phyloP scores from a whole-genome alignment of 805 yeast species.

The Wickerhamomyces bisporus region DNA sequence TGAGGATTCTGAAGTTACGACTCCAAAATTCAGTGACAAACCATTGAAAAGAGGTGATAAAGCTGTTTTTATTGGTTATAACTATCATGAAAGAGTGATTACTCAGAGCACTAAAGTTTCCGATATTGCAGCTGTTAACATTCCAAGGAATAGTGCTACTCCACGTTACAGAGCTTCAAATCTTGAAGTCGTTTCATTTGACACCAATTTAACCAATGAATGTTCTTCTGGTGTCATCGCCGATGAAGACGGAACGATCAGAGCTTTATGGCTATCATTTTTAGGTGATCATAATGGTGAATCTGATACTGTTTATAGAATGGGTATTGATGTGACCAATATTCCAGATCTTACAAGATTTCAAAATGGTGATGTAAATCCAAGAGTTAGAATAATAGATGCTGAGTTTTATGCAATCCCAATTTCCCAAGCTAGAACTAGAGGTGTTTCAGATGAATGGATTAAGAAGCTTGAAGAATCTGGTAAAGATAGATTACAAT shows the following conservation, averaged over 20 bases:
- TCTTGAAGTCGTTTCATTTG: constrained; percentile 70
- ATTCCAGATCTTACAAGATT: constrained; percentile 53
- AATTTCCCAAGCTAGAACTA: constrained; percentile 68
- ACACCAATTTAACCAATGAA: constrained; percentile 64
- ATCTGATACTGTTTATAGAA: constrained; percentile 58
- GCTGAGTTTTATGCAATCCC: constrained; percentile 70
- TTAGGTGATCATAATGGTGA: constrained; percentile 68
- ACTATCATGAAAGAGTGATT: constrained; percentile 61
- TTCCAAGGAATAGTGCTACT: constrained; percentile 60
- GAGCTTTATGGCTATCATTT: constrained; percentile 83
- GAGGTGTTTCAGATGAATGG: constrained; percentile 89
- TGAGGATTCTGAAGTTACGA: constrained; percentile 53
- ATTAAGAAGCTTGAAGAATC: constrained; percentile 59
- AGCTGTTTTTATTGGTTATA: constrained; percentile 76
- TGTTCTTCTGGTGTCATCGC: constrained; percentile 78
- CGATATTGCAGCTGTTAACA: constrained; percentile 66
- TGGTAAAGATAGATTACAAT: constrained; percentile 62
- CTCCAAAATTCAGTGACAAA: constrained; percentile 55
- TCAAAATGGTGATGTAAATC: constrained; percentile 42
- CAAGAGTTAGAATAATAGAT: constrained; percentile 66
- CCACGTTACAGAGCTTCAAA: constrained; percentile 88
- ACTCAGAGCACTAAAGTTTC: constrained; percentile 73
- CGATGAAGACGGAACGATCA: constrained; percentile 69
- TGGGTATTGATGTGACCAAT: constrained; percentile 75
- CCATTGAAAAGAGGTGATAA: constrained; percentile 73